Base-by-base conservation (phyloP, 2,329 filamentous ascomycete species). In the Diplodia intermedia region DNA sequence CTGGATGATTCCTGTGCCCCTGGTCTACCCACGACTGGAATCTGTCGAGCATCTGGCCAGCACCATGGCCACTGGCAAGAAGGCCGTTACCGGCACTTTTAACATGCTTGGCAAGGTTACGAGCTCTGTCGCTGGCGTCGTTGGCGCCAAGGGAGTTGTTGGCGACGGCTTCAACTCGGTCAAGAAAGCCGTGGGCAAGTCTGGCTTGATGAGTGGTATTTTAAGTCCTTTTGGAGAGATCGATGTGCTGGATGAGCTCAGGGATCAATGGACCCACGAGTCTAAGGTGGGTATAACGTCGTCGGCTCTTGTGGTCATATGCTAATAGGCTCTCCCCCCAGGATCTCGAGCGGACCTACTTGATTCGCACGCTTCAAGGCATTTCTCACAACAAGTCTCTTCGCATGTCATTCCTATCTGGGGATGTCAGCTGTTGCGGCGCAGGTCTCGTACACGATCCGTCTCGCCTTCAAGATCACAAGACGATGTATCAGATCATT, bases 401-500 rank as follows among this genome's bases (percentile, higher is more conserved):
- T 57, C 90, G 95, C 56, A 97, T 99, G 91, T 97, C 94, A 1
- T 98, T 99, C 83, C 83, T 99, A 71, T 97, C 93, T 18, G 95
- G 95, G 76, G 89, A 91, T 75, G 94, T 98, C 77, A 95, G 94
- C 79, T 91, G 89, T 74, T 94, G 92, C 72, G 95, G 95, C 71
- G 95, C 95, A 26, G 95, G 95, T 69, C 86, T 99, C 12, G 89
- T 99, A 1, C 95, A 99, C 79, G 95, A 99, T 80, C 95, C 95
- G 0, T 87, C 91, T 23, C 92, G 95, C 77, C 94, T 94, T 0
- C 89, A 88, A 49, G 93, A 98, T 79, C 93, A 98, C 85, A 99
- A 98, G 82, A 97, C 95, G 33, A 99, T 99, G 94, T 99, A 98
- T 82, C 95, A 99, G 79, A 87, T 99, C 78, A 97, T 98, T 77